Conservation (phyloP, 2,329 filamentous ascomycete genomes). For the Exserohilum rostratum region DNA sequence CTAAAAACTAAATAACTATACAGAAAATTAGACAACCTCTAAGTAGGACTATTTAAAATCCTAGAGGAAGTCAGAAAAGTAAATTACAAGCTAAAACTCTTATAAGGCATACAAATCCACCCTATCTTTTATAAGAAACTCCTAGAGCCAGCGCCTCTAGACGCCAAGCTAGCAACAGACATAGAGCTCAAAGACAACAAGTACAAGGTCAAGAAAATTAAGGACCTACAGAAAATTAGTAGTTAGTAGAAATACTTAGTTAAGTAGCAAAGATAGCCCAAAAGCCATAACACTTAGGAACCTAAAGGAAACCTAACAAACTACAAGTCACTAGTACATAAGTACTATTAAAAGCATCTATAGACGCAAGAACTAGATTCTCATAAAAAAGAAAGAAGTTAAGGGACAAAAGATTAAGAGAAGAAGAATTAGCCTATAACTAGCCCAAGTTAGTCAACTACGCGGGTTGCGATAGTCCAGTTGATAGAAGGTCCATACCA, state of each 20-base stretch:
- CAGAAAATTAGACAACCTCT: background rate
- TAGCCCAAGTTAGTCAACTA: background rate
- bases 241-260: background rate
- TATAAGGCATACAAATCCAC: background rate
- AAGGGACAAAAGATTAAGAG: background rate
- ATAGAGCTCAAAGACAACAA: background rate
- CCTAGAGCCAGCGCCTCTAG: background rate
- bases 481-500: background rate
- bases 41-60: too few relatives aligned
- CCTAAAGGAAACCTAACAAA: background rate
- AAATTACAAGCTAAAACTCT: background rate
- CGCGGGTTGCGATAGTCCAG: background rate
- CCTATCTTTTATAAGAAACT: conserved; percentile 1
- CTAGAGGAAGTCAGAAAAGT: too few relatives aligned
- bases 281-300: background rate
- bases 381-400: background rate
- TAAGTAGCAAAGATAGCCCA: background rate
- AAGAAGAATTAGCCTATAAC: background rate
- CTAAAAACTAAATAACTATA: background rate
- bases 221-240: background rate
- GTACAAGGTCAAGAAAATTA: background rate
- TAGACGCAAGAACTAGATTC: background rate
- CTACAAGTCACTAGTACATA: background rate
- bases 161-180: background rate
- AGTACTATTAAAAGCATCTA: background rate